Evolutionary conservation across 495 filamentous ascomycete species (phyloP), one percentile per base, ranked within the genome.

Genomic region (Diplogelasinospora grovesii): DNA sequence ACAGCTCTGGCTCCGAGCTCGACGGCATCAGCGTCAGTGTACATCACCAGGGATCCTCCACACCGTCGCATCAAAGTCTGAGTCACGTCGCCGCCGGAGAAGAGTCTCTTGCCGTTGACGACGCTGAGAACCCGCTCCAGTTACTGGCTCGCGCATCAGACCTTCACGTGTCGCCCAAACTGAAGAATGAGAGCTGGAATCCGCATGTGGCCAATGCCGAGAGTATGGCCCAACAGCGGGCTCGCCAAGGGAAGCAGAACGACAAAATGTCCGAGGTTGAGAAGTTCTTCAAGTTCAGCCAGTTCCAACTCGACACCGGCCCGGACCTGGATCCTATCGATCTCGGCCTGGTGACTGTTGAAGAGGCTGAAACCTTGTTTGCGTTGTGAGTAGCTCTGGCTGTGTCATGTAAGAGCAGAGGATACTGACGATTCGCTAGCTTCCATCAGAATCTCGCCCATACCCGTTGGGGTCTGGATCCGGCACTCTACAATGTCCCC

Each of bases 81-180:
- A 49, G 49, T 19, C 60, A 58, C 28, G 54, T 46, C 9, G 52
- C 39, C 8, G n/a, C n/a, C n/a, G n/a, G n/a, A n/a, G 61, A 64
- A 28, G 61, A 61, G 38, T 58, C 45, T 29, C 65, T 83, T 9
- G 73, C 75, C 18, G 53, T 86, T 4, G 81, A 84, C 44, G 81
- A 85, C 60, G 81, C 81, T 13, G 82, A 86, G 48, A 86, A 86
- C 43, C 82, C 82, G 0, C 59, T 86, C 8, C 81, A 86, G 50
- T 57, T 86, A 2, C 70, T 86, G 15, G 82, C 82, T 3, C 67
- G 81, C 14, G 81, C 82, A 0, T 84, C 81, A 5, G 80, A 86
- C 54, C 65, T 84, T 23, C 74, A 81, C 36, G 63, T 78, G 7
- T 77, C 74, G 3, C 73, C 76, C 22, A 60, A 61, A 22, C n/a